Evolutionary conservation across 495 filamentous ascomycete genomes (phyloP).

Genomic region (Penicillium odoratum): DNA sequence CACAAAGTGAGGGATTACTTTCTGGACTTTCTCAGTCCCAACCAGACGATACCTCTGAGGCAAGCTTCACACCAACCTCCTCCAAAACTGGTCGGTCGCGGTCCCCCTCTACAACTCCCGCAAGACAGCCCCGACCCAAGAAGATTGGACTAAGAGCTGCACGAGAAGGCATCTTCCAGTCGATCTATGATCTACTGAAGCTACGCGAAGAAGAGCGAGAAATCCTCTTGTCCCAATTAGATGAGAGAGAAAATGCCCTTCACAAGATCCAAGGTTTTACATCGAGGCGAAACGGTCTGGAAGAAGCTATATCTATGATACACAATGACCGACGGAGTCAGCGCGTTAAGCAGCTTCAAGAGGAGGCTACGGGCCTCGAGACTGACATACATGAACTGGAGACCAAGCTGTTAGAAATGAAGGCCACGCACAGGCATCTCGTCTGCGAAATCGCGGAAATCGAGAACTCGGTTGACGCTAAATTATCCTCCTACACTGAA

Average conservation of each 20-base stretch:
- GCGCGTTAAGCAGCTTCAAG: conserved; percentile 40
- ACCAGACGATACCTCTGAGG: conserved; percentile 44
- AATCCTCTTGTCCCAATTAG: conserved; percentile 57
- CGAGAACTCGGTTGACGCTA: conserved; percentile 62
- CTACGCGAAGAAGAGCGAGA: conserved; percentile 71
- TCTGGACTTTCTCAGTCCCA: conserved; percentile 45
- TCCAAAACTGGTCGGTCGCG: conserved; percentile 25
- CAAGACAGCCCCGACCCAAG: conserved; percentile 59
- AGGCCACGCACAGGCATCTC: conserved; percentile 60
- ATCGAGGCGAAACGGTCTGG: conserved; percentile 47
- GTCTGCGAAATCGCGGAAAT: conserved; percentile 59
- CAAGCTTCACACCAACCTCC: conserved; percentile 47
- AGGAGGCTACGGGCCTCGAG: conserved; percentile 54
- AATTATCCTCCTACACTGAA: conserved; percentile 59
- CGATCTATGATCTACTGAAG: conserved; percentile 69
- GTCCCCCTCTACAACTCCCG: conserved; percentile 49
- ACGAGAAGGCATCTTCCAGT: conserved; percentile 65
- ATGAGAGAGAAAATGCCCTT: conserved; percentile 58
- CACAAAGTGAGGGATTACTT: conserved; percentile 74
- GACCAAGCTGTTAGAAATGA: conserved; percentile 65
- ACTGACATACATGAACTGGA: conserved; percentile 65
- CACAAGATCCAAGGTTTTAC: conserved; percentile 61
- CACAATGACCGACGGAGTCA: conserved; percentile 39
- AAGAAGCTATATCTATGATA: conserved; percentile 46
- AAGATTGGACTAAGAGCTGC: conserved; percentile 65